phyloP scores from a whole-genome alignment of 75 land plant species.

The Picea sitchensis region DNA sequence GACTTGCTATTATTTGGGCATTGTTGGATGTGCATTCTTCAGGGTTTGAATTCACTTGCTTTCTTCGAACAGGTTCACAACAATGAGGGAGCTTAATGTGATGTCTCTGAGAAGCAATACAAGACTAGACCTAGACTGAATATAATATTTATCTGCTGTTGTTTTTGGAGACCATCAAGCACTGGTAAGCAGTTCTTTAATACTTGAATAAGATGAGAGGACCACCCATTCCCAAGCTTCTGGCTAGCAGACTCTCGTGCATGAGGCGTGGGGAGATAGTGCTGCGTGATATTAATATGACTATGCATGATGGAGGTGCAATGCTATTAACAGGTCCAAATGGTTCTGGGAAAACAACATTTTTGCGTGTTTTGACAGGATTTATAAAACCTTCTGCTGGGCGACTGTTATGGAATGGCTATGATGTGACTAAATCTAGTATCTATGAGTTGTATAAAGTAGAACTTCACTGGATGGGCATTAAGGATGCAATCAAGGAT shows the following conservation, averaged over 20 bases:
- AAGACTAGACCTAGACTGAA: too few relatives aligned
- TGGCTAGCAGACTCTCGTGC: conserved; percentile 60
- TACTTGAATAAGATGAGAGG: conserved; percentile 10
- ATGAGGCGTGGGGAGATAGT: conserved; percentile 64
- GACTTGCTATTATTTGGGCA: too few relatives aligned
- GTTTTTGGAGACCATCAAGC: too few relatives aligned
- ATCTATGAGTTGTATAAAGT: conserved; percentile 60
- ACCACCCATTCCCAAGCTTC: conserved; percentile 59
- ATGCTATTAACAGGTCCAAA: conserved; percentile 68
- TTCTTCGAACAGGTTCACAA: too few relatives aligned
- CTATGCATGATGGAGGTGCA: conserved; percentile 60
- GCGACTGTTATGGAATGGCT: conserved; percentile 74
- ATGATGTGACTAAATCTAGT: conserved; percentile 60
- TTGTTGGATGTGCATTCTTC: too few relatives aligned
- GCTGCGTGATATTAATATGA: conserved; percentile 52
- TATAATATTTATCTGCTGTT: too few relatives aligned
- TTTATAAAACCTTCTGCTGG: conserved; percentile 69
- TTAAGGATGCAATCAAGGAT: conserved; percentile 72
- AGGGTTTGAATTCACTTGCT: too few relatives aligned
- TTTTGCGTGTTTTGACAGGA: conserved; percentile 66
- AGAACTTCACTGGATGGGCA: conserved; percentile 62
- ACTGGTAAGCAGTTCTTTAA: too few relatives aligned
- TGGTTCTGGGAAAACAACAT: conserved; percentile 74
- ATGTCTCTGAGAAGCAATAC: too few relatives aligned
- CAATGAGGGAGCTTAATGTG: too few relatives aligned